Evolutionary conservation across 306 rosid species (phyloP).

Genomic region (Rosa chinensis): DNA sequence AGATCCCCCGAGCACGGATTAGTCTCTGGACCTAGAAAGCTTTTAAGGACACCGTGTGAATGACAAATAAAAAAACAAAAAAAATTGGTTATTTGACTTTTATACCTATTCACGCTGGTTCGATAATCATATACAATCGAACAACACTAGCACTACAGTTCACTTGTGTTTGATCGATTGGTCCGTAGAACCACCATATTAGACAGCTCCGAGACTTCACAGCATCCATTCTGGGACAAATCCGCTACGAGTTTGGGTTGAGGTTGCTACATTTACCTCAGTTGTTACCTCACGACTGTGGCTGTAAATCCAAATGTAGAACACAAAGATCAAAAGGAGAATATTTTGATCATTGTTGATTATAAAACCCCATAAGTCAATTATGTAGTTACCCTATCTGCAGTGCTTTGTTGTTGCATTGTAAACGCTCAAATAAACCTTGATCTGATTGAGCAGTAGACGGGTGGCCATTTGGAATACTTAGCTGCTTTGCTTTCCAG

Average conservation of each 20-base stretch:
- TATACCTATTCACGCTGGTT: too few relatives aligned
- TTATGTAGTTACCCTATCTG: conserved; percentile 45
- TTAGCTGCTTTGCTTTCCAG: conserved; percentile 46
- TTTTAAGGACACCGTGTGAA: too few relatives aligned
- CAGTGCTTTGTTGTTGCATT: conserved; percentile 33
- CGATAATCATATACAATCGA: neutral
- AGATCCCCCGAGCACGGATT: too few relatives aligned
- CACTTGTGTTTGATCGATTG: neutral
- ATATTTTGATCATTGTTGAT: neutral
- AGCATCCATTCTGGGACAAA: neutral
- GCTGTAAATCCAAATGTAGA: neutral
- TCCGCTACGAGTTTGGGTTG: neutral
- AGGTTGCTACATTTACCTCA: conserved; percentile 1
- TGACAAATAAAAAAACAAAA: too few relatives aligned
- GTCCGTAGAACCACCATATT: too few relatives aligned
- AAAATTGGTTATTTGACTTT: neutral
- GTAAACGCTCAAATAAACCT: conserved; percentile 42
- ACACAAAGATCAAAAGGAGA: neutral
- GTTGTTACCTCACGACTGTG: neutral
- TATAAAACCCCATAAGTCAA: neutral
- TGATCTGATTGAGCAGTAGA: conserved; percentile 39
- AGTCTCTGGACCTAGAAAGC: too few relatives aligned
- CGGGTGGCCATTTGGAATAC: conserved; percentile 36
- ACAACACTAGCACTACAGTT: neutral
- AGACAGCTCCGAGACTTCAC: neutral